Base-by-base conservation (phyloP, 352 stramenopile genomes). In the Globisporangium echinulatum region DNA sequence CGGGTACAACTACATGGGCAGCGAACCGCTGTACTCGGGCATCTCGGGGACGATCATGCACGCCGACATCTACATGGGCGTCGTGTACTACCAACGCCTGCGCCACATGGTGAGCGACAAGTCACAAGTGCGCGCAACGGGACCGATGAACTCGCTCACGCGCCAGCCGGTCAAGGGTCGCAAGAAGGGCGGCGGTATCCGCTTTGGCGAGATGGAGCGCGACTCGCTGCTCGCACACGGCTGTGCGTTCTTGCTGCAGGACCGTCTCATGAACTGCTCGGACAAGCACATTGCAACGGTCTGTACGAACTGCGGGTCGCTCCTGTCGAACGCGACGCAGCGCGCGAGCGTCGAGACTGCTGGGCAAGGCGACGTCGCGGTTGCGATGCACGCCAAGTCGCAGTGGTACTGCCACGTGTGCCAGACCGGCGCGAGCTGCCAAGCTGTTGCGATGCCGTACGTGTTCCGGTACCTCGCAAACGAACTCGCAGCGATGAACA, bases 71-170 rank as follows among this genome's bases (percentile, higher is more conserved):
- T 99, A 99, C 84, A 99, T 99, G 59, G 98, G 98, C 48, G 86
- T 99, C n/a, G 97, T 99, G 42, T 99, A 98, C 79, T 99, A 99
- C 75, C 98, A 99, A 86, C 88, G 98, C 53, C 78, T 99, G 68
- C 91, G 97, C 58, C 98, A 99, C 87, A 99, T 99, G 98, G 98
- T 99, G 59, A 99, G 92, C 63, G 98, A 99, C 83, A 99, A 99
- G 87, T 98, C 87, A 56, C 98, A 99, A 77, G 97, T 99, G 54
- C 94, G 98, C 68, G 90, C 96, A 5, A 99, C 96, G 39, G 98
- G 98, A 10, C 94, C 96, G 42, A 97, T 99, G 64, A 99, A 99
- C 78, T 91, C 87, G 67, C 80, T 99, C n/a, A 99, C 98, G 56
- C 87, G 97, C 5, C 98, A 99, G 79, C 98, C 98, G 0, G 96